These are phyloP conservation scores for Voacanga thouarsii DNA, from an alignment of 257 asterid species.

Conservation along the genomic window DNA sequence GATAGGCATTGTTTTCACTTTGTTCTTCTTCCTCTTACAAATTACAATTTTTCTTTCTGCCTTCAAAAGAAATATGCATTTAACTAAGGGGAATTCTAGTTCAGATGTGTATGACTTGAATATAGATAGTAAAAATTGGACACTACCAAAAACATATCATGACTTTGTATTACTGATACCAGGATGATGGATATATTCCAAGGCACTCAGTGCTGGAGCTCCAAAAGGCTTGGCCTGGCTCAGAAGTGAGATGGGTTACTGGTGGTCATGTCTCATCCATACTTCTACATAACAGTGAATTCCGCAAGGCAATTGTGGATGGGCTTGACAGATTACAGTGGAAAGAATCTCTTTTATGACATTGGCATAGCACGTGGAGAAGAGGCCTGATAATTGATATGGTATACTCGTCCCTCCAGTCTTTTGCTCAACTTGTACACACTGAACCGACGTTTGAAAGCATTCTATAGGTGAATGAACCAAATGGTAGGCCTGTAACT, in stretches of 20 bases:
- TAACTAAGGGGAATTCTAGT: neutral
- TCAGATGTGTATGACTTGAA: neutral
- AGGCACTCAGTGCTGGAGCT: constrained; percentile 86
- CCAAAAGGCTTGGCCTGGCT: constrained; percentile 96
- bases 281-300: constrained; percentile 72
- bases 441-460: neutral
- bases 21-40: neutral
- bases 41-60: neutral
- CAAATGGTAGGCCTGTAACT: neutral
- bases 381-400: neutral
- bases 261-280: constrained; percentile 95
- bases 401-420: neutral
- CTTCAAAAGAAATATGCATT: neutral
- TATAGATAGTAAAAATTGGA: neutral
- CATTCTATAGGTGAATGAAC: neutral
- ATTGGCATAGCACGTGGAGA: neutral
- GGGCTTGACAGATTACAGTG: constrained; percentile 70
- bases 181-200: constrained; percentile 97
- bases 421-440: neutral
- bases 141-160: neutral
- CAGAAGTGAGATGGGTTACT: constrained; percentile 95
- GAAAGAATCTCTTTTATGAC: constrained; percentile 60
- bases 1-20: neutral
- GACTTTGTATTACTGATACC: constrained; percentile 2
- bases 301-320: constrained; percentile 82